A percentile compares a stretch with the other conserved stretches of the same genome.
Conservation (phyloP, 192 early-diverging fungal species). For the Podila epigama region DNA sequence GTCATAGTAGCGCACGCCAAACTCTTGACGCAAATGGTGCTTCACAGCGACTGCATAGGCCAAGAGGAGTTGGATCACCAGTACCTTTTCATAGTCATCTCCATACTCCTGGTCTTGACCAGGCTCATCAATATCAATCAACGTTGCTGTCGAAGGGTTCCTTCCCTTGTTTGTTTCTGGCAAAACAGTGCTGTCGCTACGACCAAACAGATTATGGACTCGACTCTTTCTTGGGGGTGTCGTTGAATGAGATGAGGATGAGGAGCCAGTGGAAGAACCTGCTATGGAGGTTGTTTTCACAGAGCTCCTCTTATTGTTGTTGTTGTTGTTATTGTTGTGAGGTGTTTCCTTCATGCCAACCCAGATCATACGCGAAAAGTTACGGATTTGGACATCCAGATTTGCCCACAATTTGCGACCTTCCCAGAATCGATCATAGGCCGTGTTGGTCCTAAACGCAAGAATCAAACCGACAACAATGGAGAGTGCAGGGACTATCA, state of each 20-base stretch:
- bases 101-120: not conserved
- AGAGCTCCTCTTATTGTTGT: no score
- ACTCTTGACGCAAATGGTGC: constrained; percentile 62
- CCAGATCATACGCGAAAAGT: constrained; percentile 52
- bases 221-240: not conserved
- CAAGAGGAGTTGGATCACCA: constrained; percentile 52
- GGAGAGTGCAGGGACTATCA: constrained; percentile 39
- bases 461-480: constrained; percentile 49
- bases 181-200: constrained; percentile 7
- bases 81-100: constrained; percentile 52
- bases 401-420: constrained; percentile 50
- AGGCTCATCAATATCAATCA: constrained; percentile 9
- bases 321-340: not conserved
- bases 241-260: not conserved
- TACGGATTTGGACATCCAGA: constrained; percentile 49
- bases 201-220: constrained; percentile 26
- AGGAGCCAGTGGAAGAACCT: constrained; percentile 3
- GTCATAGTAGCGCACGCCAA: constrained; percentile 58
- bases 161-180: not conserved
- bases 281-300: not conserved
- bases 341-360: constrained; percentile 40
- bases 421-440: constrained; percentile 53
- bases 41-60: constrained; percentile 56
- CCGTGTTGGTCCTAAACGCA: constrained; percentile 50
- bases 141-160: constrained; percentile 6